A percentile compares a stretch with the other conserved stretches of the same genome.
phyloP scores from a whole-genome alignment of 2,329 filamentous ascomycete genomes.

The Huntiella bhutanensis region DNA sequence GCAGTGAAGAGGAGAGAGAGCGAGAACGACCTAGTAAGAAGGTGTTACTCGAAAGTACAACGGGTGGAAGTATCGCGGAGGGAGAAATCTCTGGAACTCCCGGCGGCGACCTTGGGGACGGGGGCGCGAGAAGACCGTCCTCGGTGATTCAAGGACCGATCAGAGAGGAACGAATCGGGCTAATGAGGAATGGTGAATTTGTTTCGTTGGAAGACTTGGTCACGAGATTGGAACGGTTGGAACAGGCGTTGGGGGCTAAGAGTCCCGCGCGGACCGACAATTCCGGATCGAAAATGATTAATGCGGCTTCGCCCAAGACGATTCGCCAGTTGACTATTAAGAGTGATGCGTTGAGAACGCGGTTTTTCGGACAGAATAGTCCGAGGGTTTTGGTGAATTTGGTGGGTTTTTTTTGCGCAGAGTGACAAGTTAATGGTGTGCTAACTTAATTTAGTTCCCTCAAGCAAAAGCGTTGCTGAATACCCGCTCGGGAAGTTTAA shows the following conservation, averaged over 20 bases:
- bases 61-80: neutral
- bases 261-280: conserved; percentile 22
- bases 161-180: neutral
- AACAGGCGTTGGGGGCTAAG: conserved; percentile 27
- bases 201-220: conserved; percentile 28
- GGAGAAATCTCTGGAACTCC: neutral
- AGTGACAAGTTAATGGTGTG: neutral
- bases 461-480: conserved; percentile 33
- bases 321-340: conserved; percentile 33
- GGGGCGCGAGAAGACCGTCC: neutral
- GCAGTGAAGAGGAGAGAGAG: conserved; percentile 24
- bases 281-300: conserved; percentile 13
- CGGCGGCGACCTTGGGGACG: neutral
- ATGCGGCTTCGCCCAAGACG: conserved; percentile 24
- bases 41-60: neutral
- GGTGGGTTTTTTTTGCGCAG: conserved; percentile 19
- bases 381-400: conserved; percentile 34
- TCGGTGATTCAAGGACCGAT: no score
- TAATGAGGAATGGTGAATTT: conserved; percentile 15
- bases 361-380: conserved; percentile 34
- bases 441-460: conserved; percentile 24
- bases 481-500: conserved; percentile 22
- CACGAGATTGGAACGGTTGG: conserved; percentile 32
- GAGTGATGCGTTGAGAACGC: conserved; percentile 25
- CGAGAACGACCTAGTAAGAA: conserved; percentile 16